Base-by-base conservation (phyloP, 805 yeast genomes). In the Kluyveromyces siamensis region DNA sequence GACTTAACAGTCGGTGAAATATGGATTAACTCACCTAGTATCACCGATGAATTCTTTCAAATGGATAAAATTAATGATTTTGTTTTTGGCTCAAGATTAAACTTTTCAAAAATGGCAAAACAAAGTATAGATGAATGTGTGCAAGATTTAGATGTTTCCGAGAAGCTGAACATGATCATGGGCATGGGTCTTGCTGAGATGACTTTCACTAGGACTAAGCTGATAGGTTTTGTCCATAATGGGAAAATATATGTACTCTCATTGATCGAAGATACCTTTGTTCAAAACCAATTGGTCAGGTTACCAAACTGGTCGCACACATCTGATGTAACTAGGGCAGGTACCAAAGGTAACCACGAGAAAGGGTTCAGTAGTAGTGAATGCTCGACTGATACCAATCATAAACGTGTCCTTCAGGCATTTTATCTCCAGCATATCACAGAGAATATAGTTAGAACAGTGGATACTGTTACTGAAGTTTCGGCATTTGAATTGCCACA, bases 21-120 rank as follows among this genome's bases (percentile, higher is more conserved):
- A 35, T 93, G 98, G 98, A 86, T 93, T n/a, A 96, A 90, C 58
- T 84, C 95, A 40, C 91, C 91, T 1, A 85, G 95, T 51, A 68
- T 93, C 7, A 83, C 95, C 2, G 96, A 65, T 46, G 69, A 61
- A 48, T 66, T 66, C 47, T 66, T 58, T 47, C 68, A 65, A 37
- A 54, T 66, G 62, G 66, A 61, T 37, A 58, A 59, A 38, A 63
- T 66, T 2, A 66, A 64, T 45, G 66, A 63, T 19, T 66, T 64
- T 52, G 68, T 66, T 1, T 66, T 66, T 46, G 63, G 59, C 36
- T 69, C 70, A 0, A 61, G 54, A 46, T 36, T 66, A 21, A 65
- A 65, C 37, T 65, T 57, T 42, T 48, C 56, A 17, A 60, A 58
- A 42, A 65, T 66, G 69, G 53, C 52, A 16, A 21, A 18, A 9